Evolutionary conservation across 129 eudicot genomes (phyloP), one percentile per base, ranked within the genome.

Genomic region (Flaveria trinervia): DNA sequence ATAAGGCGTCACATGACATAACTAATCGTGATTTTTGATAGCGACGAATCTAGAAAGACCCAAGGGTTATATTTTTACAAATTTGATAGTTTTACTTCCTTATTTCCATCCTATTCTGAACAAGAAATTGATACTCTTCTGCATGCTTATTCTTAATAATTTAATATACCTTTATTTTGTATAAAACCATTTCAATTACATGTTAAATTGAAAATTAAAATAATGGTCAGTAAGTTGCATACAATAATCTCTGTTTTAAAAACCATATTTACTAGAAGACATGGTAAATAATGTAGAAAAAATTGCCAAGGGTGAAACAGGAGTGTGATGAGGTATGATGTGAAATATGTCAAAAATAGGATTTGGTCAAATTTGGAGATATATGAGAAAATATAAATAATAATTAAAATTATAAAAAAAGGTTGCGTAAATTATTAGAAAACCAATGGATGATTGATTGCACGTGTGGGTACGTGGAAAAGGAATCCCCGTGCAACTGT

Each of bases 401-500:
- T 3, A 39, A 23, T 7, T 14, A 25, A 67, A 16, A 30, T 3
- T 16, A n/a, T 52, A 52, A n/a, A 65, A 49, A 52, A 49, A 23
- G 70, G 75, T 80, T 65, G 69, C 84, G 79, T 80, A 57, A 80
- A 65, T 80, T 51, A 80, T 80, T 68, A 80, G 70, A 73, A 72
- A 46, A 72, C 79, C 68, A 80, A 51, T 73, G 84, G 70, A 80
- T 73, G 84, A 80, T 80, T 80, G 79, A 80, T 80, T 80, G 84
- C 84, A 80, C 84, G 84, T 80, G 79, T 80, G 83, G 74, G 70
- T 80, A 80, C 83, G 83, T 65, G 84, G 83, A 80, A 73, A 72
- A 15, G 83, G 79, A 80, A 80, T 80, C 79, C 84, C 75, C 84
- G 84, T 80, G 84, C 84, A 73, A 80, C 65, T 80, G 84, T 80